These are phyloP conservation scores for Polygonum maritimum DNA, from an alignment of 148 eudicot species.

Conservation along the genomic window DNA sequence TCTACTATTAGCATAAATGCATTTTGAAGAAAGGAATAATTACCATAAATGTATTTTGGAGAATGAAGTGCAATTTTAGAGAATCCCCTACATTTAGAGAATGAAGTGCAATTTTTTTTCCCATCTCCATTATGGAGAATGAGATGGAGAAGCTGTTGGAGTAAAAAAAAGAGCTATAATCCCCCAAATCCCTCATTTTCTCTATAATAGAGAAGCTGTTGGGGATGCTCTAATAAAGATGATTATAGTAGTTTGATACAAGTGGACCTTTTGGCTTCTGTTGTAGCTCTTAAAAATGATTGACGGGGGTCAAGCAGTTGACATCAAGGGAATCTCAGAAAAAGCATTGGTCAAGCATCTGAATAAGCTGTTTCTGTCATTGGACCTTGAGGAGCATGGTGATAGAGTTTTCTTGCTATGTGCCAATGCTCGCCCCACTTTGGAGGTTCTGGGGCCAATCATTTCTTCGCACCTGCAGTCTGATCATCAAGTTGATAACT, in stretches of 20 bases:
- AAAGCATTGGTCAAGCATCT: slow-evolving; percentile 65
- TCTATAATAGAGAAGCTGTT: too few species aligned
- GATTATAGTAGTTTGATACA: neutral
- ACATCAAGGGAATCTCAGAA: slow-evolving; percentile 81
- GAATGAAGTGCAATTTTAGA: too few species aligned
- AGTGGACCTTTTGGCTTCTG: slow-evolving; percentile 18
- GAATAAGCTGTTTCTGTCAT: slow-evolving; percentile 62
- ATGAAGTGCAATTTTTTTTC: too few species aligned
- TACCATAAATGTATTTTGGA: too few species aligned
- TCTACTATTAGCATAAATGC: too few species aligned
- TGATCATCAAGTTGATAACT: slow-evolving; percentile 24
- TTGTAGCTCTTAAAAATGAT: slow-evolving; percentile 76
- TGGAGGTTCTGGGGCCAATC: slow-evolving; percentile 65
- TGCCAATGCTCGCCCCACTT: slow-evolving; percentile 55
- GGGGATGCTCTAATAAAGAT: neutral
- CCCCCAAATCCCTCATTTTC: too few species aligned
- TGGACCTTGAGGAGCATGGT: slow-evolving; percentile 67
- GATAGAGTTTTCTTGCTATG: slow-evolving; percentile 64
- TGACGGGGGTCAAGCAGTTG: slow-evolving; percentile 95
- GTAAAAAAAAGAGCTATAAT: too few species aligned
- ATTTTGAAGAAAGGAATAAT: too few species aligned
- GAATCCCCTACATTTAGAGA: too few species aligned
- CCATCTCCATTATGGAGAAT: too few species aligned
- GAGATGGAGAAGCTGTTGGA: too few species aligned
- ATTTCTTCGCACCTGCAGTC: slow-evolving; percentile 24